These are phyloP conservation scores for Quercus tomentella DNA, from an alignment of 331 rosid species.

Conservation along the genomic window DNA sequence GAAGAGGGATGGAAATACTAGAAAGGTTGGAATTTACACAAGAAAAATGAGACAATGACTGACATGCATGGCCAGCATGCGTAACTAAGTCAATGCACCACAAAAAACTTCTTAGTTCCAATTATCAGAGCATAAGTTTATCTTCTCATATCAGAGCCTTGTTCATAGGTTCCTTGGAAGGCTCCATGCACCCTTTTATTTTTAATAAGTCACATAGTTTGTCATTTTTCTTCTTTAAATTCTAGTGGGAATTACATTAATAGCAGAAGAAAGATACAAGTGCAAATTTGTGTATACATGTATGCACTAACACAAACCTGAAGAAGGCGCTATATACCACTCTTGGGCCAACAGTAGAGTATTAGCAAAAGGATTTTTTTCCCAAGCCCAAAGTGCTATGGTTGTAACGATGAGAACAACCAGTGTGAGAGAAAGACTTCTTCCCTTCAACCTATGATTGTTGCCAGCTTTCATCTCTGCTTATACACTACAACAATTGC, in stretches of 20 bases:
- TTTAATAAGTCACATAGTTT: not conserved
- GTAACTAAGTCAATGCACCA: not conserved
- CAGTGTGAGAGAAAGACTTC: slow-evolving; percentile 45
- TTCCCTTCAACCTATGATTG: slow-evolving; percentile 39
- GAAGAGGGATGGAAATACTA: no score
- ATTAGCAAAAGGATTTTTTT: slow-evolving; percentile 53
- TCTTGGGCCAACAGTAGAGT: slow-evolving; percentile 47
- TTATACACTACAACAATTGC: slow-evolving; percentile 1
- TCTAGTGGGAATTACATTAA: not conserved
- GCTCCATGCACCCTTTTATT: not conserved
- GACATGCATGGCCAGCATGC: not conserved
- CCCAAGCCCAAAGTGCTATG: slow-evolving; percentile 68
- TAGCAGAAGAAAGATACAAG: not conserved
- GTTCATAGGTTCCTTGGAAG: not conserved
- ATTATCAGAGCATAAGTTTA: not conserved
- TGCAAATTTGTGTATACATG: not conserved
- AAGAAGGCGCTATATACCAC: slow-evolving; percentile 33
- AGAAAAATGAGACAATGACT: not conserved
- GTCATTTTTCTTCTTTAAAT: no score
- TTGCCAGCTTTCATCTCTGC: slow-evolving; percentile 66
- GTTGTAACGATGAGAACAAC: slow-evolving; percentile 47
- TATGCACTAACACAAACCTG: slow-evolving; percentile 49
- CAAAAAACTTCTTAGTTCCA: not conserved
- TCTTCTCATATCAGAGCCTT: not conserved
- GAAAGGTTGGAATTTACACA: no score